These are phyloP conservation scores for Phytopythium boreale DNA, from an alignment of 352 stramenopile genomes.

Conservation along the genomic window DNA sequence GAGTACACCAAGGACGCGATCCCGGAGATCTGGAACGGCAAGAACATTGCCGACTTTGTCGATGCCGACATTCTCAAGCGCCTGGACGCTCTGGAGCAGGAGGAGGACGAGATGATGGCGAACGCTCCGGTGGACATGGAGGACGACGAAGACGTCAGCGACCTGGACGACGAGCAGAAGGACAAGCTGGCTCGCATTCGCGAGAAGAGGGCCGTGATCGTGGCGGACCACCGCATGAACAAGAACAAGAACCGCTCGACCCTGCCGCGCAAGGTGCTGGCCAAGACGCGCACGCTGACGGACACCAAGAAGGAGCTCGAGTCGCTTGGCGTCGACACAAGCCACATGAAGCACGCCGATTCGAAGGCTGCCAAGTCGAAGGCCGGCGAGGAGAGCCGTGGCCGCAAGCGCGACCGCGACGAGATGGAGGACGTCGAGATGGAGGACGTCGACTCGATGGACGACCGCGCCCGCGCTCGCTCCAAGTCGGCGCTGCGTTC, in stretches of 20 bases:
- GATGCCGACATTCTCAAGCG: constrained; percentile 98
- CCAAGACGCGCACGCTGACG: constrained; percentile 64
- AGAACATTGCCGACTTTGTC: constrained; percentile 99
- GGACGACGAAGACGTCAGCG: constrained; percentile 81
- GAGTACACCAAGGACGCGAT: constrained; percentile 97
- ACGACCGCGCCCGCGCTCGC: constrained; percentile 60
- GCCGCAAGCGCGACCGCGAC: constrained; percentile 81
- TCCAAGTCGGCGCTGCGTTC: constrained; percentile 70
- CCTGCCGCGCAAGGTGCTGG: constrained; percentile 85
- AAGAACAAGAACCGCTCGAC: constrained; percentile 95
- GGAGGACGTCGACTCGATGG: constrained; percentile 77
- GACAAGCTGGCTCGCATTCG: constrained; percentile 82
- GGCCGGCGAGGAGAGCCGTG: constrained; percentile 65
- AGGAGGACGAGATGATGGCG: constrained; percentile 95
- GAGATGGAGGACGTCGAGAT: constrained; percentile 88
- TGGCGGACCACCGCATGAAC: constrained; percentile 86
- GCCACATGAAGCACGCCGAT: constrained; percentile 88
- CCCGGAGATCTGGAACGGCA: constrained; percentile 99
- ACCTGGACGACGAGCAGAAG: constrained; percentile 96
- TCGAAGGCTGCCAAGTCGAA: constrained; percentile 67
- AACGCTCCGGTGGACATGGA: constrained; percentile 90
- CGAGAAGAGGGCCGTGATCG: constrained; percentile 84
- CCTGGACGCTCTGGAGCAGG: constrained; percentile 94
- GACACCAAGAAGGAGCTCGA: constrained; percentile 92
- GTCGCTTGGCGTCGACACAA: constrained; percentile 88